Percentiles rank a stretch among this genome's conserved stretches.
Evolutionary conservation across 2,329 filamentous ascomycete genomes (phyloP).

Genomic region (Rhinocladiella mackenziei): DNA sequence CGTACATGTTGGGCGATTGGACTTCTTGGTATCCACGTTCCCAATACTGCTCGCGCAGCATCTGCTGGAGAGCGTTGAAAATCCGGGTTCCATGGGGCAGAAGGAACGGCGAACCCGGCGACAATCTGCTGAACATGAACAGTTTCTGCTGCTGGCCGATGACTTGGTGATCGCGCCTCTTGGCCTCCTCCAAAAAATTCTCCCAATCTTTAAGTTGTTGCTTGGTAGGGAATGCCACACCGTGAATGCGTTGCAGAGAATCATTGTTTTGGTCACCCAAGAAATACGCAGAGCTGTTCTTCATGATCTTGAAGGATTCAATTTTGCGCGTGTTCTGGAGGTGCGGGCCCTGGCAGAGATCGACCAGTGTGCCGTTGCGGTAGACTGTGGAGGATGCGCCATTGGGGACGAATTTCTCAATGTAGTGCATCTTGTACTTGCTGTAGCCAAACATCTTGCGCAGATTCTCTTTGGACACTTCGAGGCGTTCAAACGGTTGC

Average conservation of each 20-base stretch:
- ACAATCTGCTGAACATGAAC: conserved; percentile 92
- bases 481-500: conserved; percentile 86
- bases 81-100: conserved; percentile 89
- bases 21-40: conserved; percentile 93
- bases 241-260: conserved; percentile 92
- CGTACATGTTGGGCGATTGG: conserved; percentile 94
- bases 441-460: conserved; percentile 97
- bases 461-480: conserved; percentile 83
- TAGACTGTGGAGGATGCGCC: conserved; percentile 92
- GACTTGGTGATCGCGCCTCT: conserved; percentile 90
- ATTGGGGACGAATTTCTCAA: conserved; percentile 84
- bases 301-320: conserved; percentile 92
- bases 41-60: conserved; percentile 84
- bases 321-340: conserved; percentile 90
- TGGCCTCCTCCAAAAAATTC: conserved; percentile 95
- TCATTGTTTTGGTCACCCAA: conserved; percentile 90
- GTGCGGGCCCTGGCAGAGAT: conserved; percentile 91
- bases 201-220: conserved; percentile 89
- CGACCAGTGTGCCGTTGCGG: conserved; percentile 86
- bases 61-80: conserved; percentile 80
- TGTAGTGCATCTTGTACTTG: conserved; percentile 98
- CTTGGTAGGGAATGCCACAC: conserved; percentile 96
- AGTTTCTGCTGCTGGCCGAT: conserved; percentile 94
- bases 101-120: conserved; percentile 91
- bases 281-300: conserved; percentile 81